Conservation (phyloP, 768 basidiomycete genomes). For the Podaxis sp. region DNA sequence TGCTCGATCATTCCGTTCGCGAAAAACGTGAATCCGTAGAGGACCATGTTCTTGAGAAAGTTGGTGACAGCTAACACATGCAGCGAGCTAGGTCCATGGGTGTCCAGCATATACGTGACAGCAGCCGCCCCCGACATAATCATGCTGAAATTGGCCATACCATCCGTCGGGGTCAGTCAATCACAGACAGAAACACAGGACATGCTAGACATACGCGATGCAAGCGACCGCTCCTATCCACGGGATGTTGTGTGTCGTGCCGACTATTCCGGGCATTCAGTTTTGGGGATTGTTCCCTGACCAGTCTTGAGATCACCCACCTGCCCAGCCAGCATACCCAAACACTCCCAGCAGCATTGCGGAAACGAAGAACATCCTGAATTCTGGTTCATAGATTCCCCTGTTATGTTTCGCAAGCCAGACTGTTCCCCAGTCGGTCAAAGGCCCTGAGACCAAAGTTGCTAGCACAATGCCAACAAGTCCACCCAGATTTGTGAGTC, state of each 20-base stretch:
- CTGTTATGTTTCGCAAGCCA: slow-evolving; percentile 43
- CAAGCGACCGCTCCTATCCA: slow-evolving; percentile 47
- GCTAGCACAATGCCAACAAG: slow-evolving; percentile 42
- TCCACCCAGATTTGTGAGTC: slow-evolving; percentile 42
- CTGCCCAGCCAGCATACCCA: slow-evolving; percentile 48
- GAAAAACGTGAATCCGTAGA: slow-evolving; percentile 46
- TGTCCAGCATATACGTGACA: slow-evolving; percentile 46
- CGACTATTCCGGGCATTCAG: slow-evolving; percentile 24
- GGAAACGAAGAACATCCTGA: slow-evolving; percentile 39
- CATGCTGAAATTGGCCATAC: slow-evolving; percentile 45
- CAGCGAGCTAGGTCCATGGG: slow-evolving; percentile 39
- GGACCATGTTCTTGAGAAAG: slow-evolving; percentile 44
- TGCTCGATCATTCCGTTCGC: slow-evolving; percentile 39
- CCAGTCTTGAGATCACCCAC: slow-evolving; percentile 16
- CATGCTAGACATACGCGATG: slow-evolving; percentile 25
- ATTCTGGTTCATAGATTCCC: slow-evolving; percentile 49
- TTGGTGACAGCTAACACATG: slow-evolving; percentile 42
- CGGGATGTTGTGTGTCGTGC: slow-evolving; percentile 39
- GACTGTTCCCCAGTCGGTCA: slow-evolving; percentile 42
- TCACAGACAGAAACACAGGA: neutral
- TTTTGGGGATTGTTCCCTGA: neutral
- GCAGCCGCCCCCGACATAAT: slow-evolving; percentile 40
- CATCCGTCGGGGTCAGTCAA: slow-evolving; percentile 16
- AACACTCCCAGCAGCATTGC: slow-evolving; percentile 44
- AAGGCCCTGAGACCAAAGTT: slow-evolving; percentile 34